Evolutionary conservation across 2,329 filamentous ascomycete species (phyloP), one percentile per base, ranked within the genome.

Genomic region (Fusarium tricinctum): DNA sequence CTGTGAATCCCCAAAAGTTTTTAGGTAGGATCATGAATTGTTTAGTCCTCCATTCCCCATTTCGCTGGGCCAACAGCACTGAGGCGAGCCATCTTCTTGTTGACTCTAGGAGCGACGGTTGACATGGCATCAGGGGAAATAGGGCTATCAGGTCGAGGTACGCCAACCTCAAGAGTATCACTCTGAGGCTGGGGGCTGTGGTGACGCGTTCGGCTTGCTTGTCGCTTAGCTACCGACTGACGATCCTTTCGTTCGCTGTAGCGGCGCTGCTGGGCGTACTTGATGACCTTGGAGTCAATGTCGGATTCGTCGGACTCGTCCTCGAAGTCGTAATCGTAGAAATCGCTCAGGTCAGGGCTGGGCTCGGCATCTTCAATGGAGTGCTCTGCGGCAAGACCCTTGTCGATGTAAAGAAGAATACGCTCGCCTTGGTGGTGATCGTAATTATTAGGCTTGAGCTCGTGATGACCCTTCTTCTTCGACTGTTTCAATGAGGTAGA

Each of bases 141-240:
- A 30, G 78, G 79, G 58, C 79, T 81, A 50, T 84, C 81, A 4
- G 82, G 81, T 22, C 81, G 76, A 8, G 81, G 79, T 8, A 81
- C 51, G n/a, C 73, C 72, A 10, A 70, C 62, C 19, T 71, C 75
- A n/a, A 53, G 46, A 19, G 33, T 58, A 22, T 71, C 54, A n/a
- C 48, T n/a, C 0, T 63, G 44, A 15, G 46, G 22, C 12, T 38
- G 48, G 17, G 52, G 53, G 35, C 55, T 58, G 26, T 48, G 56
- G 17, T 54, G 53, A 19, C 46, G 49, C 4, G 53, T 50, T 44
- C 60, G 58, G 64, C 63, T 69, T 20, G 54, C 26, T 46, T 44
- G 66, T 15, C 56, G 63, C 57, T 68, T 68, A 53, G 38, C 62
- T 28, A 53, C 38, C 14, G 63, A 45, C 7, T 40, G 61, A 10